Base-by-base conservation (phyloP, 2,329 filamentous ascomycete genomes). In the Arthrobotrys sphaeroides region DNA sequence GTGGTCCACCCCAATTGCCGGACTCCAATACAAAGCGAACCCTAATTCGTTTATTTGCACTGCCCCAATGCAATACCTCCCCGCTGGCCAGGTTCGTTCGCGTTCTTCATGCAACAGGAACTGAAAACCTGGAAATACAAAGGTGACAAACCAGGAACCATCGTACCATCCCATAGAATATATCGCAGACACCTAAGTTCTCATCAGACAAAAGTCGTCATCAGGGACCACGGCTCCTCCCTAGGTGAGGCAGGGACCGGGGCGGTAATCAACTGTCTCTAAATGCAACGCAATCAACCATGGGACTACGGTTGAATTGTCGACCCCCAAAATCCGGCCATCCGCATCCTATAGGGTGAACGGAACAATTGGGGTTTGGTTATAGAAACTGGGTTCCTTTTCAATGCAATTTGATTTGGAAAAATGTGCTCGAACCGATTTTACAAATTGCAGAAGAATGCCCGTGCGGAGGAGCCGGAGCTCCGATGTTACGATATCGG, bases 271-370 rank as follows among this genome's bases (percentile, higher is more conserved):
- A 57, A 49, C 18, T 28, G 20, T 28, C 45, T 64, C 26, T 26
- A 31, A 18, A 60, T 57, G 67, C 67, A 57, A 72, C 59, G 53
- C 67, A 73, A 59, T 49, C 68, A 73, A 73, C 59, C 68, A 53
- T 59, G 59, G 43, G 33, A 61, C 51, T 24, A 59, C 49, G 68
- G 68, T 59, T 73, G 59, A 73, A 73, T 59, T 60, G 24, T 36
- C 28, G 24, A 13, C n/a, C 51, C 31, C 10, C 9, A 38, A 24
- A 33, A 33, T 33, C 5, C 28, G 28, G 9, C 28, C 31, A 22
- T n/a, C 4, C 26, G 51, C 31, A 22, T 13, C 16, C 28, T 55
- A 18, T 9, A 55, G 49, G 31, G 16, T 24, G 51, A 20, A n/a
- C 12, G 31, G 51, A 55, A 55, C 24, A 55, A 38, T 51, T 6